Base-by-base conservation (phyloP, 768 basidiomycete genomes). In the Mycena latifolia region DNA sequence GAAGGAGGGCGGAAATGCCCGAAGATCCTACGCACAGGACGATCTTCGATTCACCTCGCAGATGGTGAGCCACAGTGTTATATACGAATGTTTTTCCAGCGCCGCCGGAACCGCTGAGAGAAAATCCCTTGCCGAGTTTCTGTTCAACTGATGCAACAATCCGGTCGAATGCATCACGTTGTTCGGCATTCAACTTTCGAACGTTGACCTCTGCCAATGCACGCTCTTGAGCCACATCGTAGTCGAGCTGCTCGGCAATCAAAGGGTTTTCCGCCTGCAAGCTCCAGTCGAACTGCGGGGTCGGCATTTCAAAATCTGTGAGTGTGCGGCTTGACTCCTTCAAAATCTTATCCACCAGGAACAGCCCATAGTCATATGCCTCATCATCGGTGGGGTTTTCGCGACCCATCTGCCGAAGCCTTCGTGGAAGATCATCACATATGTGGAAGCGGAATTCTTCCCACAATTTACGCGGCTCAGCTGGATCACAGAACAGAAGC, bases 291-390 rank as follows among this genome's bases (percentile, higher is more conserved):
- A 22, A 22, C 27, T 50, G 31, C 14, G 54, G 62, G 1, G 18
- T 7, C 22, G 62, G 55, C 55, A 63, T 39, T 7, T 46, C 25
- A 80, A 72, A 20, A 79, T 61, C 61, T 2, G 27, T 1, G 27
- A 62, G 52, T 2, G 35, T 25, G 14, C 22, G 29, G 8, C 58
- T 33, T 5, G 46, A 48, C 15, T 50, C 46, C 31, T 37, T 9
- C 3, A 59, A 31, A 15, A 48, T 24, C 37, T 50, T 39, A 18
- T 59, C n/a, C 6, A 59, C 31, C 1, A 59, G 47, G 5, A 50
- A 39, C 5, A 63, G 61, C 11, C 61, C 61, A 18, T 63, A 63
- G 14, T 55, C 52, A 20, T 55, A 48, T 10, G 41, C 33, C 8
- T 59, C 31, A 5, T 18, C 47, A 1, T 48, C 46, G 11, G 47